Percentiles rank a stretch among this genome's conserved stretches.
Evolutionary conservation across 2,329 filamentous ascomycete genomes (phyloP).

Genomic region (Venturiaceae sp.): DNA sequence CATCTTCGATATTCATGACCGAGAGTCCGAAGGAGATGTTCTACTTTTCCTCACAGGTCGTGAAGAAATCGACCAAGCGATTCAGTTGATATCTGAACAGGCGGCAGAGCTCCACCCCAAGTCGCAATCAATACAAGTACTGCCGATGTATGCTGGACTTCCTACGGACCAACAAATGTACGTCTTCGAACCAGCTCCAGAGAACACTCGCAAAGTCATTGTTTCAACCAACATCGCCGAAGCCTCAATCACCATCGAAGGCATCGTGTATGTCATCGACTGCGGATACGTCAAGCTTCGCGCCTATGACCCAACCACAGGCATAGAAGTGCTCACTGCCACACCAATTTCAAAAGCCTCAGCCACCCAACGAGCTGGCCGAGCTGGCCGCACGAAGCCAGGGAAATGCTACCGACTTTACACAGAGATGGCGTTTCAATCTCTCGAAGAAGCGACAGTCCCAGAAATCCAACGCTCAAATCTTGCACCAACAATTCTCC

Average conservation of each 20-base stretch:
- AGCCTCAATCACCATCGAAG: slow-evolving; percentile 88
- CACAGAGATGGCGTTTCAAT: slow-evolving; percentile 61
- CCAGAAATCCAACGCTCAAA: slow-evolving; percentile 93
- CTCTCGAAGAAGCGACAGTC: slow-evolving; percentile 60
- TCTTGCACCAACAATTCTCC: slow-evolving; percentile 75
- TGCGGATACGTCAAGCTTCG: slow-evolving; percentile 84
- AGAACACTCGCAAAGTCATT: slow-evolving; percentile 81
- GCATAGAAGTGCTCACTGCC: slow-evolving; percentile 78
- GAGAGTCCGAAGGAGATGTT: slow-evolving; percentile 73
- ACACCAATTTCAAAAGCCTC: slow-evolving; percentile 83
- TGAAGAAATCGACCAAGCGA: slow-evolving; percentile 78
- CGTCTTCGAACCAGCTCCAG: slow-evolving; percentile 75
- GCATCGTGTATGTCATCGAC: slow-evolving; percentile 85
- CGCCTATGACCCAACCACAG: slow-evolving; percentile 72
- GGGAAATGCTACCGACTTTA: slow-evolving; percentile 95
- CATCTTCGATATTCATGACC: slow-evolving; percentile 76
- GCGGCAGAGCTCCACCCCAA: slow-evolving; percentile 52
- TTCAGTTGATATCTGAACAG: slow-evolving; percentile 71
- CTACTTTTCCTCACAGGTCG: slow-evolving; percentile 85
- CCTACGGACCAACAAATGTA: slow-evolving; percentile 90
- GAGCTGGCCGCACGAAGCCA: slow-evolving; percentile 78
- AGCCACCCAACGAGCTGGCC: slow-evolving; percentile 81
- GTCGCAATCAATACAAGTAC: slow-evolving; percentile 51
- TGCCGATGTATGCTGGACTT: slow-evolving; percentile 84
- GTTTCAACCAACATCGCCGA: slow-evolving; percentile 95